Conservation (phyloP, 78 protist genomes). For the Bigelowiella natans region DNA sequence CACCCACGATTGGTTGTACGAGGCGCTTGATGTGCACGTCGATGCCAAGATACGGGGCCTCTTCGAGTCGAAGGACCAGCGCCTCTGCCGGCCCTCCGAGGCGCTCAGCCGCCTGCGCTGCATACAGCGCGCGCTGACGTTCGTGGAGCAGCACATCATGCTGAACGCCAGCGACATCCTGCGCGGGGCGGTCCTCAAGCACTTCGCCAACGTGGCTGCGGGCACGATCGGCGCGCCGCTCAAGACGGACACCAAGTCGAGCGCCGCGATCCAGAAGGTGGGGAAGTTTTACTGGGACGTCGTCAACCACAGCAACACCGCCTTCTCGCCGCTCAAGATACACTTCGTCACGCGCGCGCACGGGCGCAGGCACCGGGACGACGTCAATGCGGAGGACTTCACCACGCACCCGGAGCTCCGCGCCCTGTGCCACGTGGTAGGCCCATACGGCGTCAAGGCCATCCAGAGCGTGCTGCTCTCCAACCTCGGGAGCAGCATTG, state of each 20-base stretch:
- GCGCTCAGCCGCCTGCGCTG: background rate
- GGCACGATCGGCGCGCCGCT: background rate
- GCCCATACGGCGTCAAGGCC: background rate
- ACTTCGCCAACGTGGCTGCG: background rate
- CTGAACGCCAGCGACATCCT: background rate
- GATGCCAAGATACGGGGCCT: background rate
- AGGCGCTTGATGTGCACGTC: background rate
- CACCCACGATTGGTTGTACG: background rate
- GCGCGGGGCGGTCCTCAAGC: background rate
- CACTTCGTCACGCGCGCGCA: background rate
- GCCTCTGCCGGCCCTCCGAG: background rate
- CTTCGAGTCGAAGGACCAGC: background rate
- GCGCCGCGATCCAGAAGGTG: background rate
- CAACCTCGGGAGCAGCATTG: background rate
- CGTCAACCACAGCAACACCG: background rate
- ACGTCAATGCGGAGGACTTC: background rate
- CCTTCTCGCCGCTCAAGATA: background rate
- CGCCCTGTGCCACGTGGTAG: background rate
- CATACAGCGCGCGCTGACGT: background rate
- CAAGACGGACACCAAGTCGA: background rate
- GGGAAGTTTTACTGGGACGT: background rate
- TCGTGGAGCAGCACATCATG: background rate
- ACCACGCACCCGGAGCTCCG: background rate
- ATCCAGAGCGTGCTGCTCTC: background rate
- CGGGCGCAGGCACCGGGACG: background rate